Base-by-base conservation (phyloP, 345 rosid genomes). In the Citrus australasica region DNA sequence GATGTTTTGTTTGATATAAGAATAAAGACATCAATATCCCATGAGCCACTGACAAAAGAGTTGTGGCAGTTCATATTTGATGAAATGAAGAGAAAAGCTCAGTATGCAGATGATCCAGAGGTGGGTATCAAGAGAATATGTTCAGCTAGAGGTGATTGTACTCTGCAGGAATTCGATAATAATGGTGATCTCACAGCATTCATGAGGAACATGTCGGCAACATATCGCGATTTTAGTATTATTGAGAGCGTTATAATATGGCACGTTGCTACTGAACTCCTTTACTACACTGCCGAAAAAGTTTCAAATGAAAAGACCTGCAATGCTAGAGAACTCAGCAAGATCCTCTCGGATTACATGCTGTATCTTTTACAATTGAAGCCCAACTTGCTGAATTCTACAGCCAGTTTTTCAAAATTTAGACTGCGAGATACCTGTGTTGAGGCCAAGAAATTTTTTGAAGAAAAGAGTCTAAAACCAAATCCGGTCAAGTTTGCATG, bases 301-400 rank as follows among this genome's bases (percentile, higher is more conserved):
- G 46, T 60, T 24, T 9, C 30, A 37, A 37, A 5, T 37, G 38
- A 37, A 37, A 37, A 37, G 7, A 6, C 38, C 1, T 0, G 6
- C 38, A 37, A 37, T 5, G 38, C 38, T 37, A 37, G 38, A 6
- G 38, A 37, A 37, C 8, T 37, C 38, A 37, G 90, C 74, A 89
- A 89, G 82, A 68, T 74, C 8, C 78, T 91, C 0, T 87, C 93
- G 0, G 95, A 91, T 82, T 91, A 89, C 86, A 89, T 89, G 95
- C 17, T 87, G 79, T 88, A 88, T 72, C 91, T 91, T 70, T 58
- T 89, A n/a, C 72, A 81, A 2, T 78, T 86, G 85, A 88, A 88
- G 81, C 93, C 91, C 0, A 70, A 79, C 1, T 77, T 88, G 74
- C 87, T 87, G 90, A 81, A 89, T 24, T 80, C 90, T 13, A 89